Evolutionary conservation across 495 filamentous ascomycete species (phyloP), one percentile per base, ranked within the genome.

Genomic region (Massariosphaeria phaeospora): DNA sequence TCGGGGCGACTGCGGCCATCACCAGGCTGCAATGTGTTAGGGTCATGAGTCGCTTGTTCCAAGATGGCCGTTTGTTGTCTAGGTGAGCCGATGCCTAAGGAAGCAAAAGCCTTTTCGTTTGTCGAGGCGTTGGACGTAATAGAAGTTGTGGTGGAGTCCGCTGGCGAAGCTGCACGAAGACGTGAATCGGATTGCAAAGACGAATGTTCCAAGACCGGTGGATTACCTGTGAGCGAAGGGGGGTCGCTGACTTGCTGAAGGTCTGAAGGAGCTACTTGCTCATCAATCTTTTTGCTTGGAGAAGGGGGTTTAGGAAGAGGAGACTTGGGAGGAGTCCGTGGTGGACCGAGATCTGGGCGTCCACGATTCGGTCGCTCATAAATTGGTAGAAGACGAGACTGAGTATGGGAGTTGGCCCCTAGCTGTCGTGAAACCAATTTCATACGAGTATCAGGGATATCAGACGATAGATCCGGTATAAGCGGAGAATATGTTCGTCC

Each of bases 401-500:
- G 17, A 18, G 40, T 41, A 11, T 15, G 27, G 7, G 43, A 23
- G 6, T 2, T 3, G 7, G 17, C 18, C 11, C 1, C 20, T 29
- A 13, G 2, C 21, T 40, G 34, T 23, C n/a, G 2, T 18, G 46
- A 18, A 39, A 13, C 11, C 13, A 52, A 26, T 27, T 49, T 43
- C 46, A 56, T 56, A 45, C n/a, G 20, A n/a, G 30, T 50, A 23
- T 57, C 59, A 7, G 20, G n/a, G 25, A 26, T 5, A 34, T 52
- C 53, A 13, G 53, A 44, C 13, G 48, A 53, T 12, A 54, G 35
- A 1, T 62, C 59, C 48, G 59, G 59, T 8, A 62, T 40, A 18
- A 62, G 42, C 23, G 59, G 59, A 9, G 55, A 59, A 15, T 59
- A 63, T 21, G 48, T 34, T 13, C 48, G 52, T 43, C n/a, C 21